Evolutionary conservation across 257 asterid species (phyloP).

Genomic region (Paulownia fortunei): DNA sequence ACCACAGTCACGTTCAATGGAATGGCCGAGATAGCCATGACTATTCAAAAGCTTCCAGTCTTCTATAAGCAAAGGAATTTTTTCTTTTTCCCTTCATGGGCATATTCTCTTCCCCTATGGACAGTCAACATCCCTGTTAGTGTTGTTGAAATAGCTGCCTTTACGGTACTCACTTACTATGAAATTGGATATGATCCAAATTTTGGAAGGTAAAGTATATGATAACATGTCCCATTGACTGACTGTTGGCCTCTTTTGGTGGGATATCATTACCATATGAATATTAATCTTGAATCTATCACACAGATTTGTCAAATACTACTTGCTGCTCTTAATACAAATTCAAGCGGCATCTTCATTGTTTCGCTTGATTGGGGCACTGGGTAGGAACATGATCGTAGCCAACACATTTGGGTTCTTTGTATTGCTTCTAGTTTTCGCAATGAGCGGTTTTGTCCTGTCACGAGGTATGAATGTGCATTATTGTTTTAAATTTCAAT

Average conservation of each 20-base stretch:
- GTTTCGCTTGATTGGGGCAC: constrained; percentile 60
- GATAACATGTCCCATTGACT: neutral
- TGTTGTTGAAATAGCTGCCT: constrained; percentile 39
- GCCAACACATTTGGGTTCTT: constrained; percentile 60
- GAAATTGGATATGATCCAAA: constrained; percentile 60
- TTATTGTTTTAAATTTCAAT: neutral
- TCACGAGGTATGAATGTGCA: constrained; percentile 47
- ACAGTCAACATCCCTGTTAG: constrained; percentile 44
- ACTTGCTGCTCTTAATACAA: constrained; percentile 45
- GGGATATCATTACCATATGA: neutral
- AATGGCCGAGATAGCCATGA: constrained; percentile 47
- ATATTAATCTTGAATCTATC: neutral
- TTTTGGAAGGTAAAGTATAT: constrained; percentile 40
- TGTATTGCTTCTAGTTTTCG: constrained; percentile 47
- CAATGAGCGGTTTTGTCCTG: constrained; percentile 53
- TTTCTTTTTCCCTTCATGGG: constrained; percentile 58
- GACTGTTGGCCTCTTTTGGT: neutral
- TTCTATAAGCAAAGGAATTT: constrained; percentile 58
- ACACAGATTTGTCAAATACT: constrained; percentile 53
- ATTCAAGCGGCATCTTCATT: constrained; percentile 52
- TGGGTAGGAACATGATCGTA: constrained; percentile 60
- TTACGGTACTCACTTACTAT: constrained; percentile 51
- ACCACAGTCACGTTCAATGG: constrained; percentile 46
- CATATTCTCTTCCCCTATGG: constrained; percentile 49
- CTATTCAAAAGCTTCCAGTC: constrained; percentile 54